These are phyloP conservation scores for Conticribra weissflogii DNA, from an alignment of 108 stramenopile species.

Conservation along the genomic window DNA sequence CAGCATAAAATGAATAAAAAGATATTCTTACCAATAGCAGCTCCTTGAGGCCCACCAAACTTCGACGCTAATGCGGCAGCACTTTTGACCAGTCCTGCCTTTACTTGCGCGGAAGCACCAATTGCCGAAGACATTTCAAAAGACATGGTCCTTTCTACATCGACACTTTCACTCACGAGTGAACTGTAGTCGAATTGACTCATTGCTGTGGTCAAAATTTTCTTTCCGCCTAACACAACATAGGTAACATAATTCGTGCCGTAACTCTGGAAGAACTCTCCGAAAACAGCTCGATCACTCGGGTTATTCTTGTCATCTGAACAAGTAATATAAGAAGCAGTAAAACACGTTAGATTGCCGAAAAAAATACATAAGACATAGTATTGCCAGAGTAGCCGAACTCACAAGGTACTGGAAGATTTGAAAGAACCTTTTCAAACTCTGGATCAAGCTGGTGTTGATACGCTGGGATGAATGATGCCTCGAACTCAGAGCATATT, in stretches of 20 bases:
- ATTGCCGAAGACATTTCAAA: background rate
- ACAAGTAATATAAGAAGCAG: no score
- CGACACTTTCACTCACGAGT: background rate
- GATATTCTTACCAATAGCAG: background rate
- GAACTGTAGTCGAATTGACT: background rate
- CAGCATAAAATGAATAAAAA: no score
- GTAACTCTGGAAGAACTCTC: background rate
- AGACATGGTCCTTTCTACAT: background rate
- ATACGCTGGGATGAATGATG: background rate
- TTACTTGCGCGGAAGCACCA: background rate
- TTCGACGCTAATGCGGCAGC: background rate
- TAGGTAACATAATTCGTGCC: background rate
- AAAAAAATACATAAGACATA: background rate
- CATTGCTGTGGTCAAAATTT: background rate
- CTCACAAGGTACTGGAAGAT: background rate
- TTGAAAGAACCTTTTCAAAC: background rate
- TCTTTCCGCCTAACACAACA: background rate
- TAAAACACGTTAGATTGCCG: no score
- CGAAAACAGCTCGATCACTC: background rate
- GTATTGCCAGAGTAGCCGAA: no score
- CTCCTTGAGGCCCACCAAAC: background rate
- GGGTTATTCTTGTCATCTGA: background rate
- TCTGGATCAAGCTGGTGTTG: background rate
- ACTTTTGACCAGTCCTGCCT: background rate
- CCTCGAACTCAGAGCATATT: background rate